These are phyloP conservation scores for Phytopythium vexans DNA, from an alignment of 352 stramenopile species.

Conservation along the genomic window DNA sequence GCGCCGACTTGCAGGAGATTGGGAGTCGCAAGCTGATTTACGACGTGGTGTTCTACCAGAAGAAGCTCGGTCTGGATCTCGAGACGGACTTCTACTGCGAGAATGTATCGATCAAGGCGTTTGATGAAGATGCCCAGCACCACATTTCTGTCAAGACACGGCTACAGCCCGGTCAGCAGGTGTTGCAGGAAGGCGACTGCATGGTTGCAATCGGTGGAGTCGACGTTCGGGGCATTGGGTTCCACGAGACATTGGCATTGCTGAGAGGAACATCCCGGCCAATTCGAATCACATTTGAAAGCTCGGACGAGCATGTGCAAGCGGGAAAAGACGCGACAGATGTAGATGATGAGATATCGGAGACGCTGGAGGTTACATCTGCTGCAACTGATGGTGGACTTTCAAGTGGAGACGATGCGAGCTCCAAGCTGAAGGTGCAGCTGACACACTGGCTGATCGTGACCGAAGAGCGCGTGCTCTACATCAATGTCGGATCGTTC, in stretches of 20 bases:
- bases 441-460: slow-evolving; percentile 86
- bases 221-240: slow-evolving; percentile 80
- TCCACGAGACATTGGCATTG: slow-evolving; percentile 79
- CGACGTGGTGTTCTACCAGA: slow-evolving; percentile 78
- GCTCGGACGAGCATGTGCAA: slow-evolving; percentile 62
- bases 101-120: slow-evolving; percentile 82
- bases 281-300: slow-evolving; percentile 81
- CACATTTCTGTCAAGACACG: slow-evolving; percentile 63
- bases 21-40: slow-evolving; percentile 67
- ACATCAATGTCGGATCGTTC: slow-evolving; percentile 82
- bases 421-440: slow-evolving; percentile 63
- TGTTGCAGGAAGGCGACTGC: slow-evolving; percentile 79
- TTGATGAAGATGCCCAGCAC: slow-evolving; percentile 42
- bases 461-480: slow-evolving; percentile 80
- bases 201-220: slow-evolving; percentile 73
- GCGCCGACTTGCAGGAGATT: slow-evolving; percentile 9
- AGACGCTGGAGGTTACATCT: not conserved
- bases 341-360: slow-evolving; percentile 1
- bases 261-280: slow-evolving; percentile 70
- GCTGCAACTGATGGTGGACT: not conserved
- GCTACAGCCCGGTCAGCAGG: slow-evolving; percentile 44
- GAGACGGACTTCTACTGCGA: slow-evolving; percentile 90
- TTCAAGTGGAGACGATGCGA: slow-evolving; percentile 17
- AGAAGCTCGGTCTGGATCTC: slow-evolving; percentile 80
- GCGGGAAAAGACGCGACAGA: slow-evolving; percentile 1